Evolutionary conservation across 1,284 basidiomycete species (phyloP).

Genomic region (Pseudozyma sp.): DNA sequence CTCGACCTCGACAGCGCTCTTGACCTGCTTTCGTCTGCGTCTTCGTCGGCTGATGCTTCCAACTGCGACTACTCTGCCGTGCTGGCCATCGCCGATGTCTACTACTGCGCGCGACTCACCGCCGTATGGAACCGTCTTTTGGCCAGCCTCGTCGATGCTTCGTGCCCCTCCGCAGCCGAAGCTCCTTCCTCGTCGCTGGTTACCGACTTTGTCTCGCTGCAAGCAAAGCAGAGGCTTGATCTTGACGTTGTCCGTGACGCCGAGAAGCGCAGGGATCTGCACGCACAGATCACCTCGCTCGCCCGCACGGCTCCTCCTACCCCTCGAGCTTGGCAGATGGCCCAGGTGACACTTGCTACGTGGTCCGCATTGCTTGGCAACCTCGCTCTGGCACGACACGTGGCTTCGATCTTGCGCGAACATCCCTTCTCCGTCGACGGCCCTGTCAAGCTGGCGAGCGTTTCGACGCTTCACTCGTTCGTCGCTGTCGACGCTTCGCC

Average conservation of each 20-base stretch:
- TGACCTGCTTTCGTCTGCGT: conserved; percentile 32
- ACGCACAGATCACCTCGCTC: conserved; percentile 43
- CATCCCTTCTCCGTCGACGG: conserved; percentile 10
- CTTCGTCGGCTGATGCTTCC: conserved; percentile 2
- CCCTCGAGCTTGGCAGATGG: conserved; percentile 39
- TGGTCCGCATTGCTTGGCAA: conserved; percentile 58
- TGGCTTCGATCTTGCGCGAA: conserved; percentile 29
- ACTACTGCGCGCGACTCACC: conserved; percentile 52
- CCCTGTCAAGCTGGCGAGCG: conserved; percentile 13
- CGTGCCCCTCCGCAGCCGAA: conserved; percentile 38
- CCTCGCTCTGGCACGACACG: conserved; percentile 36
- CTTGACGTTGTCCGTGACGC: conserved; percentile 44
- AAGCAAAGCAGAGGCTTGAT: conserved; percentile 37
- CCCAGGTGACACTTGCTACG: conserved; percentile 53
- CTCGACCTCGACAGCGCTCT: conserved; percentile 51
- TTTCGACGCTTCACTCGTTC: conserved; percentile 24
- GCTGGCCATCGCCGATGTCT: conserved; percentile 51
- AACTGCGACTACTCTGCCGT: conserved; percentile 45
- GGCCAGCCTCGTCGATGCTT: conserved; percentile 45
- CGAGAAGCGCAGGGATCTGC: conserved; percentile 31
- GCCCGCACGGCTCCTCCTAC: conserved; percentile 45
- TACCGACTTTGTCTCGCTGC: conserved; percentile 23
- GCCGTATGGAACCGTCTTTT: conserved; percentile 56
- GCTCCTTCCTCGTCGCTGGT: conserved; percentile 11
- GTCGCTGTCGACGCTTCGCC: not conserved